Base-by-base conservation (phyloP, 441 rosid species). In the Syzygium syzygioides region DNA sequence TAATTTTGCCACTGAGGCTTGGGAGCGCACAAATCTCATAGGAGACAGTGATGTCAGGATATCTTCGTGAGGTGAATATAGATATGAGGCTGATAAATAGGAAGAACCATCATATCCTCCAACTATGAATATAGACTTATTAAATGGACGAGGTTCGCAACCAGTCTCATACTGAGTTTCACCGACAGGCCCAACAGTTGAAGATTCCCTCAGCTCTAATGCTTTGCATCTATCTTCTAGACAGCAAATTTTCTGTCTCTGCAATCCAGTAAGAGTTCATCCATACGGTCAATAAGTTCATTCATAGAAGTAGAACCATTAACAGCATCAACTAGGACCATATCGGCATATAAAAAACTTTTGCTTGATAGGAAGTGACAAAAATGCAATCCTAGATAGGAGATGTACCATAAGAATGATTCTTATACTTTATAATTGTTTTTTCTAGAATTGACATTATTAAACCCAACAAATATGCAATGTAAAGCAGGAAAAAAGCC, bases 41-140 rank as follows among this genome's bases (percentile, higher is more conserved):
- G 91, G 62, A 86, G 89, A 62, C 28, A 88, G 86, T 25, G 89
- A 79, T 34, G 26, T 52, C 87, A 86, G n/a, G 17, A 14, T 52
- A 80, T 89, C 91, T 45, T 57, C n/a, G 30, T 62, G 85, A 87
- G 90, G 86, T 26, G 79, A 86, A 87, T 91, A 91, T 54, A 80
- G 64, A 80, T 86, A 90, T 66, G 90, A 68, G 64, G 89, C 7
- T 48, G 91, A 87, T 66, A 76, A 87, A 91, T 89, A 90, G 19
- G 91, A 89, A 87, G 48, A 60, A 9, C 93, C 92, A 85, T 90
- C 88, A 83, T 80, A 89, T 89, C 93, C 93, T 71, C 92, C 93
- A 50, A 91, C 91, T 60, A 91, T 32, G 57, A 89, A 57, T 68
- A 91, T 87, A 17, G 87, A 56, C 55, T 50, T 87, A 52, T 88